Conservation (phyloP, 2,329 filamentous ascomycete genomes). For the Diaporthe destruens region DNA sequence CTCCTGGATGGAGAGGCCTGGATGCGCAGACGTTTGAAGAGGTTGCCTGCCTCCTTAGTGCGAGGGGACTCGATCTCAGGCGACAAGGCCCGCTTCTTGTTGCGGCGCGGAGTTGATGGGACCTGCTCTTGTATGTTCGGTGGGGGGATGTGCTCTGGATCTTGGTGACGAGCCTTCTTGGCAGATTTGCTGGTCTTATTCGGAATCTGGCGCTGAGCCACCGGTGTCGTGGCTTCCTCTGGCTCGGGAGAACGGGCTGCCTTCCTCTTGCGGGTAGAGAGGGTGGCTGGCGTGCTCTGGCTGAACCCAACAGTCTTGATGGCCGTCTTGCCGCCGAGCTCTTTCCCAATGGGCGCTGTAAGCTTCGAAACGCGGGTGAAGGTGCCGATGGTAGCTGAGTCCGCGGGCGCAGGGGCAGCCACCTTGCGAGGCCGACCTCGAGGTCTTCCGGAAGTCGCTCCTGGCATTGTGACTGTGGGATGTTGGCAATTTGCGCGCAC, state of each 20-base stretch:
- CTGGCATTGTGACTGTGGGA: slow-evolving; percentile 33
- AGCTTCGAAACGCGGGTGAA: slow-evolving; percentile 64
- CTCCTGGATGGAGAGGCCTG: slow-evolving; percentile 51
- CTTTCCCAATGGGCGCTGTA: slow-evolving; percentile 45
- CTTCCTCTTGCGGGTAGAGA: slow-evolving; percentile 53
- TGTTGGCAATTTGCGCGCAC: background rate
- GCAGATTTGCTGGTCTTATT: slow-evolving; percentile 4
- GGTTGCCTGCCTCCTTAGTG: slow-evolving; percentile 49
- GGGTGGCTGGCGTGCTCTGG: slow-evolving; percentile 43
- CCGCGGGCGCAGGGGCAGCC: background rate
- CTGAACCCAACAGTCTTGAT: slow-evolving; percentile 48
- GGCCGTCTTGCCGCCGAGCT: slow-evolving; percentile 47
- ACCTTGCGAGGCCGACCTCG: slow-evolving; percentile 41
- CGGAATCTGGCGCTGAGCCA: slow-evolving; percentile 19
- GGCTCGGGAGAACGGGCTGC: slow-evolving; percentile 47
- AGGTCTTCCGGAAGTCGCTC: slow-evolving; percentile 29
- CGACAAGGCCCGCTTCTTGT: slow-evolving; percentile 42
- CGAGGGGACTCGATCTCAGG: slow-evolving; percentile 43
- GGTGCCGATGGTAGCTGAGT: slow-evolving; percentile 53
- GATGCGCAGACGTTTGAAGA: slow-evolving; percentile 58
- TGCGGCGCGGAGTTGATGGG: slow-evolving; percentile 38
- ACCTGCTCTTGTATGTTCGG: slow-evolving; percentile 45
- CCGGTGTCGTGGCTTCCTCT: slow-evolving; percentile 43
- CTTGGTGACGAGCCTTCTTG: slow-evolving; percentile 40
- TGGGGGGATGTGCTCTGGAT: slow-evolving; percentile 17